phyloP scores from a whole-genome alignment of 176 grass and related monocot genomes.

The Chloris gayana region DNA sequence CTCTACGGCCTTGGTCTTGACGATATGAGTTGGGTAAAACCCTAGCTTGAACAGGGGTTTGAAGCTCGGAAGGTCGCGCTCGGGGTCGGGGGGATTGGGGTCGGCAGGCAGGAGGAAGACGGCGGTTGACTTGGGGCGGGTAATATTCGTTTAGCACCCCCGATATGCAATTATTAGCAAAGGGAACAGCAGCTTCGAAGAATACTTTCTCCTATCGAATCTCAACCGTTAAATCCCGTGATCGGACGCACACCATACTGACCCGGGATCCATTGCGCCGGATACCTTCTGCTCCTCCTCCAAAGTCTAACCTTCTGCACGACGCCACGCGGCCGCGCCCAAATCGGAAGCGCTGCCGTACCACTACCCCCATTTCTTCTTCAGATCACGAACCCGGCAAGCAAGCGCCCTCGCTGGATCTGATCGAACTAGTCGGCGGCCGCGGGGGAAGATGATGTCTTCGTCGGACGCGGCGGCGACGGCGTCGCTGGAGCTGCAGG shows the following conservation, averaged over 20 bases:
- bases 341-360: conserved; percentile 18
- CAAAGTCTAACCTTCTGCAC: background rate
- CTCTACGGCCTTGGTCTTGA: background rate
- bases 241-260: background rate
- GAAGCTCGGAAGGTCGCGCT: background rate
- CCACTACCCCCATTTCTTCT: background rate
- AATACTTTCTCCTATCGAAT: background rate
- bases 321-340: background rate
- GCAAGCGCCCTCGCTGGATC: background rate
- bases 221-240: background rate
- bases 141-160: background rate
- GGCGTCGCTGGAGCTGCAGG: conserved; percentile 62
- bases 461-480: conserved; percentile 34
- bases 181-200: background rate
- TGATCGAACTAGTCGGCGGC: background rate
- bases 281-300: background rate
- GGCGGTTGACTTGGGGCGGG: background rate
- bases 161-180: background rate
- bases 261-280: background rate
- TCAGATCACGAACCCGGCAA: conserved; percentile 16
- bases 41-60: background rate
- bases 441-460: conserved; percentile 37
- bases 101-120: background rate
- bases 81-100: no score
- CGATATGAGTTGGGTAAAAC: background rate